A percentile compares a stretch with the other conserved stretches of the same genome.
These are phyloP conservation scores for Lichtheimia ornata DNA, from an alignment of 371 early-diverging fungal genomes.

Conservation along the genomic window DNA sequence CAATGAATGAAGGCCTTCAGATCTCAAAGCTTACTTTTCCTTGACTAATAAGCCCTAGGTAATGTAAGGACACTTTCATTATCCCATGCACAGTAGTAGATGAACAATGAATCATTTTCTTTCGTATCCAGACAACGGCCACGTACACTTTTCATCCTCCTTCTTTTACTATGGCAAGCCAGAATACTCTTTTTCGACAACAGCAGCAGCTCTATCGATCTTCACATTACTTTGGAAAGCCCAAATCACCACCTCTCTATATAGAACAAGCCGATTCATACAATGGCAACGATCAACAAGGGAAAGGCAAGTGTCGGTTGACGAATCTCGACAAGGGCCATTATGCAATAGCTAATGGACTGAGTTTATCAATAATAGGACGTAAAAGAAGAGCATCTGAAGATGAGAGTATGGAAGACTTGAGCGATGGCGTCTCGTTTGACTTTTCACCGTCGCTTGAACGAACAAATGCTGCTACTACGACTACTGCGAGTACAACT, in stretches of 20 bases:
- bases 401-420: conserved; percentile 15
- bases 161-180: conserved; percentile 6
- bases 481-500: neutral
- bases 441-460: conserved; percentile 1
- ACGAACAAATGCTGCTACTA: neutral
- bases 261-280: neutral
- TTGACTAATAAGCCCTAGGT: no score
- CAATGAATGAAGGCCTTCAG: no score
- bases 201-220: conserved; percentile 14
- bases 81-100: no score
- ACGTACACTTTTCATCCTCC: neutral
- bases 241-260: conserved; percentile 9
- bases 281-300: neutral
- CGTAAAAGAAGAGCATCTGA: conserved; percentile 17
- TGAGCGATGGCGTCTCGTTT: neutral
- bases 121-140: no score
- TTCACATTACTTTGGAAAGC: conserved; percentile 16
- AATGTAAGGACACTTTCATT: no score
- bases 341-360: neutral
- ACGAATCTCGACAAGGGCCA: neutral
- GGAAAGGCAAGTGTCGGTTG: conserved; percentile 5
- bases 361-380: conserved; percentile 2
- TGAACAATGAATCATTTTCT: no score
- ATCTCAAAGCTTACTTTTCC: no score
- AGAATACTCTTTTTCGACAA: conserved; percentile 16